phyloP scores from a whole-genome alignment of 768 basidiomycete genomes.

The Calocybe indica region DNA sequence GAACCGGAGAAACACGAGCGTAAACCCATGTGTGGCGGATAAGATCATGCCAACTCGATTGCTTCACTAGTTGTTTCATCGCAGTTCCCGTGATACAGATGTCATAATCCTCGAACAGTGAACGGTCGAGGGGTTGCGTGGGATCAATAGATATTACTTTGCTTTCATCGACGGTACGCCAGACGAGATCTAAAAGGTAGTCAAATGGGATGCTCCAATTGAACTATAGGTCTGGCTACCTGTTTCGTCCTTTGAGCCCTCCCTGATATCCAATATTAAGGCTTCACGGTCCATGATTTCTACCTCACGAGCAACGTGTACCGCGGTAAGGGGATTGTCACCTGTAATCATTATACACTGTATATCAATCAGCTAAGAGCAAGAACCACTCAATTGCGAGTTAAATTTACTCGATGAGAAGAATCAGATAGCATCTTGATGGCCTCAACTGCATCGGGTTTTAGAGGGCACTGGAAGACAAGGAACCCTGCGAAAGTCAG shows the following conservation, averaged over 20 bases:
- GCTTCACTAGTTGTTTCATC: slow-evolving; percentile 77
- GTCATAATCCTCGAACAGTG: slow-evolving; percentile 83
- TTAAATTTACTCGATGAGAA: slow-evolving; percentile 79
- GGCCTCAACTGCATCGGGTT: slow-evolving; percentile 84
- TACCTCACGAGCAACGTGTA: slow-evolving; percentile 92
- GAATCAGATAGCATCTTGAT: slow-evolving; percentile 95
- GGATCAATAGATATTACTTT: slow-evolving; percentile 87
- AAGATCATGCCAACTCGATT: slow-evolving; percentile 69
- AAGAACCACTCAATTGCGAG: not conserved
- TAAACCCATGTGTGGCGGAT: slow-evolving; percentile 98
- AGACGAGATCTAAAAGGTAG: slow-evolving; percentile 62
- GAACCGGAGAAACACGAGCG: slow-evolving; percentile 91
- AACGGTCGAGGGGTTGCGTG: slow-evolving; percentile 65
- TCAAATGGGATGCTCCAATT: not conserved
- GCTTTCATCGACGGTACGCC: slow-evolving; percentile 91
- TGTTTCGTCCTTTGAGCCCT: slow-evolving; percentile 63
- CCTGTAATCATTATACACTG: slow-evolving; percentile 99
- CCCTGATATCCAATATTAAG: slow-evolving; percentile 85
- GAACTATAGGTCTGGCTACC: slow-evolving; percentile 35
- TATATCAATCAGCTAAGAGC: slow-evolving; percentile 4
- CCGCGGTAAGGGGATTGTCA: slow-evolving; percentile 95
- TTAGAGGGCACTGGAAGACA: slow-evolving; percentile 98
- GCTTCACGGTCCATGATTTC: slow-evolving; percentile 96
- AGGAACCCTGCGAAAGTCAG: slow-evolving; percentile 92
- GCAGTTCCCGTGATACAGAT: slow-evolving; percentile 96